Base-by-base conservation (phyloP, 805 yeast species). In the Candida corydali region DNA sequence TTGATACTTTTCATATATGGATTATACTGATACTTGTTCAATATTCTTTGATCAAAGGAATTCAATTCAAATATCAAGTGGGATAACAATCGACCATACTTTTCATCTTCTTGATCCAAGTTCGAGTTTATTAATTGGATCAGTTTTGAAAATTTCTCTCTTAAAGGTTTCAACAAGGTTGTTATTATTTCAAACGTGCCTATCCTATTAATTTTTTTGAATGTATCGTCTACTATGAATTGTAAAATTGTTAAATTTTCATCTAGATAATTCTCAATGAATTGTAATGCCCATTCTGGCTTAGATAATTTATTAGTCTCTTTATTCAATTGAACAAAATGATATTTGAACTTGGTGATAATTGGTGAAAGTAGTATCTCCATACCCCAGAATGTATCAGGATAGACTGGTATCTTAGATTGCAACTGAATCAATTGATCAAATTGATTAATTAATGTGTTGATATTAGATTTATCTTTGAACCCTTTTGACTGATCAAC, bases 281-380 rank as follows among this genome's bases (percentile, higher is more conserved):
- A 82, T 12, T 62, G 56, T 41, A 82, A 68, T 3, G 79, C 73
- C 82, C 86, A 82, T 51, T 83, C 89, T 1, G 91, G 89, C 48
- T 78, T 78, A 39, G 80, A 79, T 17, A 76, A 49, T 30, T 76
- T 70, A 47, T 80, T 81, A 0, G 89, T 82, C 23, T 79, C 82
- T 26, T 56, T 62, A 19, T 69, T 59, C 1, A 51, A 29, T 4
- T 73, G 62, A 33, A 73, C 72, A 49, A 82, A 83, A 51, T 84
- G 86, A 57, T 60, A 83, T 27, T 65, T 59, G 50, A 84, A 77
- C 28, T 84, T 65, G 9, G 65, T 45, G 6, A 60, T 58, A 19
- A 80, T 62, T 1, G 75, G 73, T 17, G 57, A 54, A 3, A 74
- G 52, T 20, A 83, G 52, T 1, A 63, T 51, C 28, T 66, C 70